Conservation (phyloP, 495 filamentous ascomycete genomes). For the Neurospora sp. region DNA sequence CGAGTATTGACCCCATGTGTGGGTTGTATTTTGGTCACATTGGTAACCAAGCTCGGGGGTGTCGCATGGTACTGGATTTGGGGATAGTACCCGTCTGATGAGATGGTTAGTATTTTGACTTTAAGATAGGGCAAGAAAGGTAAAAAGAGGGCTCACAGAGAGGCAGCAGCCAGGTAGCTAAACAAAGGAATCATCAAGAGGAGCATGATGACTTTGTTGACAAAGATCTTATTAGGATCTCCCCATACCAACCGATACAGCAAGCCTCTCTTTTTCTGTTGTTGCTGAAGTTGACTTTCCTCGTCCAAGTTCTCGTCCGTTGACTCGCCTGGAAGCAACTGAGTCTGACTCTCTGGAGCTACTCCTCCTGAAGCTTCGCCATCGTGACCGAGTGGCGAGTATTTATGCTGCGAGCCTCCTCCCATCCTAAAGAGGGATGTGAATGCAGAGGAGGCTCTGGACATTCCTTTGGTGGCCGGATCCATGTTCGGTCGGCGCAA, state of each 20-base stretch:
- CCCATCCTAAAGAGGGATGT: neutral
- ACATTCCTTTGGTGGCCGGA: neutral
- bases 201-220: neutral
- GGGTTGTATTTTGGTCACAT: slow-evolving; percentile 41
- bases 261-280: neutral
- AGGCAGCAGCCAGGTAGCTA: neutral
- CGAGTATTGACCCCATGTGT: slow-evolving; percentile 79
- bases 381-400: neutral
- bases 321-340: neutral
- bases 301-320: neutral
- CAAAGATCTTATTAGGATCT: neutral
- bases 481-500: neutral
- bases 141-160: neutral
- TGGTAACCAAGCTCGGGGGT: slow-evolving; percentile 52
- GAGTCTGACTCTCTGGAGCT: neutral
- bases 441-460: neutral
- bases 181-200: neutral
- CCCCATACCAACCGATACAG: neutral
- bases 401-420: neutral
- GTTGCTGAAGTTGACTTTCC: neutral
- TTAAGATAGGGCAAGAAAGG: neutral
- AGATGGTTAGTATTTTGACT: neutral
- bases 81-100: neutral
- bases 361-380: neutral
- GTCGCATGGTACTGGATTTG: slow-evolving; percentile 35